Base-by-base conservation (phyloP, 441 rosid genomes). In the Populus hybrid region DNA sequence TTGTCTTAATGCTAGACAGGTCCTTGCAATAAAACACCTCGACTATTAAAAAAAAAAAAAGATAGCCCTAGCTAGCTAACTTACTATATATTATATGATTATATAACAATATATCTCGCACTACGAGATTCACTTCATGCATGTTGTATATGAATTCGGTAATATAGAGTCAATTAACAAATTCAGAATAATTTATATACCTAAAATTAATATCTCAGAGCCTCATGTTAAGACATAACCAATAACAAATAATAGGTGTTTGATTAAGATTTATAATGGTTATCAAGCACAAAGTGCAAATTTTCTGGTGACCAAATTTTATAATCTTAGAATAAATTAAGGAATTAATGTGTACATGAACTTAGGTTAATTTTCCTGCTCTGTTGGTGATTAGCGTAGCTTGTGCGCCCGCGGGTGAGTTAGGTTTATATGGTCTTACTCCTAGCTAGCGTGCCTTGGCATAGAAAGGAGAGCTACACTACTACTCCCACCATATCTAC, bases 391-490 rank as follows among this genome's bases (percentile, higher is more conserved):
- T 65, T 24, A 8, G 16, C 16, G 10, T n/a, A 24, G 5, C 18
- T 9, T 8, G 69, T 11, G 35, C 8, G 67, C 24, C 8, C 9
- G 67, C n/a, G 30, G 10, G 24, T 65, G 3, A 21, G 34, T 10
- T 65, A 4, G 10, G 10, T 65, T 65, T 65, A 14, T 26, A 21
- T 74, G 78, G 78, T 70, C 77, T 74, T 81, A 80, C 78, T 71
- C 86, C 73, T 77, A 66, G 65, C 82, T 83, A 84, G 92, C 89
- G 82, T 89, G 91, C 90, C 87, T 78, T 76, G 86, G 78, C 96
- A 90, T 91, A 83, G 91, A 90, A 91, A 92, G 91, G 72, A 88
- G 94, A 87, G 93, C 89, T 72, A 74, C 84, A 77, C 83, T 77
- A 74, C 69, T 35, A 35, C 81, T 74, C 38, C 73, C 28, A n/a